Evolutionary conservation across 345 rosid species (phyloP), one percentile per base, ranked within the genome.

Genomic region (Pistacia integerrima): DNA sequence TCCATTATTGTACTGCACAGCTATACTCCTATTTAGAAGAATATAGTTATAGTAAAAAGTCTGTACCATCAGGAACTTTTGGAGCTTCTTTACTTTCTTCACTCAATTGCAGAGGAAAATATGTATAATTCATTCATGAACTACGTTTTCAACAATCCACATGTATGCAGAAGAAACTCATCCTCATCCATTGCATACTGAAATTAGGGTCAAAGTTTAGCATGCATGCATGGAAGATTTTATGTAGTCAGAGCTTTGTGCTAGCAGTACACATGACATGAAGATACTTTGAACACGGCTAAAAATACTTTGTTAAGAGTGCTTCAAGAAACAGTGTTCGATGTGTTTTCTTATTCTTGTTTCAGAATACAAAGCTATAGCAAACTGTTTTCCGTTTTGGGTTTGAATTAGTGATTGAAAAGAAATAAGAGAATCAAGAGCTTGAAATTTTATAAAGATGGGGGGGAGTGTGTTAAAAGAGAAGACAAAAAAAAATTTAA

Each of bases 381-480:
- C 33, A 52, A 63, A 9, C 28, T 20, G 3, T 30, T 30, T 30
- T 30, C 2, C 33, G 33, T 64, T 67, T 72, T 38, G 57, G 52
- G 67, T 25, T 25, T 28, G 17, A 30, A 35, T 49, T 76, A 51
- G 67, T 22, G 49, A 66, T 69, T 67, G 48, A 55, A 51, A 72
- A 62, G 55, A 72, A 63, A 74, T 56, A 70, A 17, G 60, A 60
- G 69, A 22, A 0, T 41, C 46, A 41, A 41, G 61, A 62, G 64
- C 67, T 35, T 51, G 67, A 65, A 70, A 22, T 33, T 41, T 41
- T 41, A 41, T 41, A 70, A 64, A 73, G 20, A 78, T 51, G 75
- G 78, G 77, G 54, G 36, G 61, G 61, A 25, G 25, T 25, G 79
- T 61, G 64, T 54, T 71, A 48, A 73, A 82, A 80, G 77, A 76